A percentile compares a stretch with the other conserved stretches of the same genome.
These are phyloP conservation scores for Fusarium nelsonii DNA, from an alignment of 2,329 filamentous ascomycete species.

Conservation along the genomic window DNA sequence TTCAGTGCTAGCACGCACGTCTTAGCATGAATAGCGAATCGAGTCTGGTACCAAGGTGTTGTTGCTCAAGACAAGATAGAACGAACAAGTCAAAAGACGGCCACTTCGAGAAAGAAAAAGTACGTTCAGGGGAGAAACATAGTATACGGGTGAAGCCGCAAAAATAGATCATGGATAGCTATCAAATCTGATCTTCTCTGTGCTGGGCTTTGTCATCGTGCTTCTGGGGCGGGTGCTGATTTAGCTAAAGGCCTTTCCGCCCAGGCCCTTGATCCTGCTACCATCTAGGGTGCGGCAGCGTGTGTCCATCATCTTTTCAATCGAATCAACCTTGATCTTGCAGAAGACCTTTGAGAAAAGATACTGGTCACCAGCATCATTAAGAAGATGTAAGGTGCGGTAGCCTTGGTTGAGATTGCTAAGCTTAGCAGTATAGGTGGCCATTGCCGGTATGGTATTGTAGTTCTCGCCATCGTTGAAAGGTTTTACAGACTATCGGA, in stretches of 20 bases:
- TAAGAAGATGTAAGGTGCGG: constrained; percentile 91
- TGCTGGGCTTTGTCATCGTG: constrained; percentile 65
- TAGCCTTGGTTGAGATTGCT: constrained; percentile 91
- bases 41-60: background rate
- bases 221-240: constrained; percentile 64
- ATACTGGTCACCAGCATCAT: constrained; percentile 90
- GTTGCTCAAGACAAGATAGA: background rate
- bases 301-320: constrained; percentile 68
- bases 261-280: constrained; percentile 68
- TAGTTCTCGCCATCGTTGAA: constrained; percentile 80
- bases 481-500: constrained; percentile 92
- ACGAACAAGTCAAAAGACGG: background rate
- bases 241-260: constrained; percentile 70
- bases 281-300: constrained; percentile 56
- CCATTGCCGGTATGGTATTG: constrained; percentile 73
- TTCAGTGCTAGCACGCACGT: background rate
- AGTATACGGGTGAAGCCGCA: background rate
- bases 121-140: background rate
- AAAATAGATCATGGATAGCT: too few relatives aligned
- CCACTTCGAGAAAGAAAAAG: background rate
- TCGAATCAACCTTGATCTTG: constrained; percentile 76
- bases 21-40: constrained; percentile 2
- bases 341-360: constrained; percentile 96
- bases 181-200: constrained; percentile 62
- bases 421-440: constrained; percentile 93